Evolutionary conservation across 805 yeast genomes (phyloP), one percentile per base, ranked within the genome.

Genomic region (Yarrowia sp.): DNA sequence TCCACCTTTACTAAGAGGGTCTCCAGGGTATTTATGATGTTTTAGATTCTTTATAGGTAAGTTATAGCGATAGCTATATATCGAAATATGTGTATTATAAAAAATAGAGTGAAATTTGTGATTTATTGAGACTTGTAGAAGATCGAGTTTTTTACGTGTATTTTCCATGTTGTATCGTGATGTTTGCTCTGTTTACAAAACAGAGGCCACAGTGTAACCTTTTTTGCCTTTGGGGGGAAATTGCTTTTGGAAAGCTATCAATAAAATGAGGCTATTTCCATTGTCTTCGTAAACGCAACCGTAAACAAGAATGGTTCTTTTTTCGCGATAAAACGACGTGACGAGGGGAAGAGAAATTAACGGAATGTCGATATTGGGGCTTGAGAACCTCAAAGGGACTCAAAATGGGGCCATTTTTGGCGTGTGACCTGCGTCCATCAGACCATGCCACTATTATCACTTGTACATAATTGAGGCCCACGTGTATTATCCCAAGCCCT

Each of bases 1-100:
- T 89, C 79, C 97, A 92, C 68, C 84, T 92, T 72, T 92, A 91
- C 77, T 74, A 78, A 65, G 32, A 53, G 32, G 65, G 65, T 43
- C 42, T 45, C 32, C 52, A 2, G 65, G 53, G 65, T 59, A 59
- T 59, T 59, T 59, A 59, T 59, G 65, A 59, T 59, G 65, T 43
- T 59, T 59, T 59, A 59, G 65, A 59, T 59, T 59, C 65, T 59
- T 53, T 56, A 56, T 56, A 59, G 65, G 65, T 59, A 59, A 59
- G 65, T 59, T 56, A 26, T 56, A 56, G 15, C 40, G 40, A 15
- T 41, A 22, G 63, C 63, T 56, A 56, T 56, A 56, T 56, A 26
- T 56, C 48, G 26, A 56, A 56, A 41, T 41, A 41, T 56, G 63
- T 56, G 63, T 56, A 56, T 56, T 42, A 56, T 56, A 56, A 56